A percentile compares a stretch with the other conserved stretches of the same genome.
Evolutionary conservation across 768 basidiomycete species (phyloP).

Genomic region (Pisolithus orientalis): DNA sequence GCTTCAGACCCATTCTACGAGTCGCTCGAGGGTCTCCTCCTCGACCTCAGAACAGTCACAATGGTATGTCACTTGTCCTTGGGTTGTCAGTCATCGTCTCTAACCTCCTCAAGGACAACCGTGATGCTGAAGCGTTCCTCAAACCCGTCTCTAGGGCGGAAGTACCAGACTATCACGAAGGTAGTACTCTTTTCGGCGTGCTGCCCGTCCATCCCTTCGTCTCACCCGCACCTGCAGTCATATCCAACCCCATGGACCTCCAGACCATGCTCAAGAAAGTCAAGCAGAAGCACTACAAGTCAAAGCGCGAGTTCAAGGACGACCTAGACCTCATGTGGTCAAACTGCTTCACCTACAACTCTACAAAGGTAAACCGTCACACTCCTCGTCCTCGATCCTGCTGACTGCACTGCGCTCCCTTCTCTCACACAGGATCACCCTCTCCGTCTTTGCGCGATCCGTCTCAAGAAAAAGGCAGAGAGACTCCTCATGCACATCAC

Average conservation of each 20-base stretch:
- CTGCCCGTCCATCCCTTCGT: neutral
- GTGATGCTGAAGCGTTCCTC: slow-evolving; percentile 88
- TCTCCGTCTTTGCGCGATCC: slow-evolving; percentile 72
- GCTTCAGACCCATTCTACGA: slow-evolving; percentile 89
- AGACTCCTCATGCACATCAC: slow-evolving; percentile 83
- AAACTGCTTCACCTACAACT: slow-evolving; percentile 92
- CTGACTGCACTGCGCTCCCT: neutral
- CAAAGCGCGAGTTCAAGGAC: slow-evolving; percentile 87
- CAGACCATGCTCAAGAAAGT: slow-evolving; percentile 90
- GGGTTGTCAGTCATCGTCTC: slow-evolving; percentile 20
- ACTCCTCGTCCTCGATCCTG: neutral
- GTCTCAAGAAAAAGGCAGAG: slow-evolving; percentile 80
- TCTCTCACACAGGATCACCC: slow-evolving; percentile 66
- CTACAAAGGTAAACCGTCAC: slow-evolving; percentile 55
- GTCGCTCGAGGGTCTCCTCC: slow-evolving; percentile 81
- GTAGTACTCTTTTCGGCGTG: slow-evolving; percentile 47
- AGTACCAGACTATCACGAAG: slow-evolving; percentile 89
- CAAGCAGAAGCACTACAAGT: slow-evolving; percentile 88
- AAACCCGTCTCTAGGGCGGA: slow-evolving; percentile 89
- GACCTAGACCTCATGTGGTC: slow-evolving; percentile 97
- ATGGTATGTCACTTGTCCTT: slow-evolving; percentile 40
- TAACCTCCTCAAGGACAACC: slow-evolving; percentile 58
- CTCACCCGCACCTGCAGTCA: slow-evolving; percentile 49
- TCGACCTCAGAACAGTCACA: slow-evolving; percentile 75
- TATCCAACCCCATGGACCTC: slow-evolving; percentile 93